Evolutionary conservation across 129 eudicot genomes (phyloP).

Genomic region (sunflower (Helianthus annuus)): DNA sequence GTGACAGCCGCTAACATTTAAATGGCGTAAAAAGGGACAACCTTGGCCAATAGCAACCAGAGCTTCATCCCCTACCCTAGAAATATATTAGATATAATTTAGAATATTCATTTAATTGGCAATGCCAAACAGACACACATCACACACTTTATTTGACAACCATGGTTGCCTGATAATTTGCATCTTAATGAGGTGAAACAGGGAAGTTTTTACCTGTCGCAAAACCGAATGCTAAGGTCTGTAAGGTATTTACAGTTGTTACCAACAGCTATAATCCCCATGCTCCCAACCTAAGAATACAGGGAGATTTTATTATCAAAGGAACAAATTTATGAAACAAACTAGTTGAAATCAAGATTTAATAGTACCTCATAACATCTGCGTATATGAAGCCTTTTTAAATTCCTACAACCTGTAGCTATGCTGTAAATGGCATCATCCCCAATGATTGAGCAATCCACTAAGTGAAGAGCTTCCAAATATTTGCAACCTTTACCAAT

Average conservation of each 20-base stretch:
- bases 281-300: slow-evolving; percentile 66
- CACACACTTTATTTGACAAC: slow-evolving; percentile 4
- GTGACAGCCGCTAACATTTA: slow-evolving; percentile 94
- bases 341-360: background rate
- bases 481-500: slow-evolving; percentile 89
- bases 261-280: slow-evolving; percentile 83
- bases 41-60: slow-evolving; percentile 81
- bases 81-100: background rate
- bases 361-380: slow-evolving; percentile 80
- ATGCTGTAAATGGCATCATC: slow-evolving; percentile 83
- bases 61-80: slow-evolving; percentile 91
- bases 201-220: slow-evolving; percentile 58
- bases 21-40: slow-evolving; percentile 62
- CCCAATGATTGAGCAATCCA: slow-evolving; percentile 80
- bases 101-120: background rate
- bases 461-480: slow-evolving; percentile 85
- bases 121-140: background rate
- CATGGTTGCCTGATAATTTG: background rate
- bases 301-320: background rate
- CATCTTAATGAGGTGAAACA: background rate
- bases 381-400: slow-evolving; percentile 87
- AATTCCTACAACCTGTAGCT: slow-evolving; percentile 71
- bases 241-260: slow-evolving; percentile 76
- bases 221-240: slow-evolving; percentile 83
- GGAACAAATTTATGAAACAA: background rate